phyloP scores from a whole-genome alignment of 1,284 basidiomycete genomes.

The Entoloma clypeatum region DNA sequence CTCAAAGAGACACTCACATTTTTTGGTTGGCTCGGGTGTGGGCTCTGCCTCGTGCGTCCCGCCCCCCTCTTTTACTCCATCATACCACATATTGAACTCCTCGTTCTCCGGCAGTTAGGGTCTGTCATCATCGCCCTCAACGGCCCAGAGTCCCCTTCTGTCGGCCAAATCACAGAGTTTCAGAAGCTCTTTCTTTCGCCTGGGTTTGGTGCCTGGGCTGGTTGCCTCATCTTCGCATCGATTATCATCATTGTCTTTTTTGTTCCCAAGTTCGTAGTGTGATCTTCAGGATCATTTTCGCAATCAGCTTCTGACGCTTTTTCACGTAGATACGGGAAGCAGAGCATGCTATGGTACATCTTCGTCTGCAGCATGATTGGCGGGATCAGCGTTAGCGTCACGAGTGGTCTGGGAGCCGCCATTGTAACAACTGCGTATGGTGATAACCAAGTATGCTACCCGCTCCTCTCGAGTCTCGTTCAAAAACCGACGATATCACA shows the following conservation, averaged over 20 bases:
- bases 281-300: conserved; percentile 1
- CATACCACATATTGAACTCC: too few species aligned
- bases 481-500: conserved; percentile 23
- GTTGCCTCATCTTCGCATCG: conserved; percentile 58
- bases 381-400: conserved; percentile 94
- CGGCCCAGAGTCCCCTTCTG: conserved; percentile 77
- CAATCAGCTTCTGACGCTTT: conserved; percentile 13
- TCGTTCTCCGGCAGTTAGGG: conserved; percentile 55
- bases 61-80: neutral
- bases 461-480: too few species aligned
- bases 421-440: conserved; percentile 87
- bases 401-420: conserved; percentile 88
- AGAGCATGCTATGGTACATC: conserved; percentile 96
- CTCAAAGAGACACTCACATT: conserved; percentile 90
- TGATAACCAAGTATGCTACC: conserved; percentile 67
- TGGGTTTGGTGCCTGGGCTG: conserved; percentile 81
- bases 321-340: conserved; percentile 72
- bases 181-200: conserved; percentile 81
- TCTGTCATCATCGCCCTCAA: conserved; percentile 83
- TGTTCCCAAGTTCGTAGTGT: conserved; percentile 59
- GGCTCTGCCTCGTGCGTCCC: conserved; percentile 71
- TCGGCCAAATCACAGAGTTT: conserved; percentile 80
- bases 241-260: conserved; percentile 76
- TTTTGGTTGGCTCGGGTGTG: conserved; percentile 93
- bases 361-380: conserved; percentile 94